Base-by-base conservation (phyloP, 1,284 basidiomycete species). In the Malassezia globosa region DNA sequence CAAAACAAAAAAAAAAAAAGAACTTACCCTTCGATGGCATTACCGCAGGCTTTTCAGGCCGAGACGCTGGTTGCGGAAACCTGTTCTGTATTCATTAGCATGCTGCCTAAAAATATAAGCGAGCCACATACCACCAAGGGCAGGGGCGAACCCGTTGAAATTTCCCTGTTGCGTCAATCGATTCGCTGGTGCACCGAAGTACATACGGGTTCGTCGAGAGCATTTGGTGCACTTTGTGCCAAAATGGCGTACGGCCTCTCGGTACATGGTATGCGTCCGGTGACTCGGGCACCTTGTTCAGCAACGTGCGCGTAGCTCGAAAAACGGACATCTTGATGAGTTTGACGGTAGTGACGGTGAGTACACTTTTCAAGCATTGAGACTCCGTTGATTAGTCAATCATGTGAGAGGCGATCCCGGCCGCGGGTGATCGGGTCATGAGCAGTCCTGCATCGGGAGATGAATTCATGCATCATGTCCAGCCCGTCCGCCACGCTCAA, bases 71-170 rank as follows among this genome's bases (percentile, higher is more conserved):
- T 49, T 81, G 84, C 26, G 89, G 90, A 70, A 81, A 84, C 63
- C 89, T 80, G 75, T 89, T 78, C 56, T 81, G 45, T 24, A 11
- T 26, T 19, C 18, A 7, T 43, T n/a, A n/a, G n/a, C n/a, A n/a
- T n/a, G n/a, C n/a, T n/a, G n/a, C n/a, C n/a, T n/a, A 19, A 43
- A 35, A 34, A n/a, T 23, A 43, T n/a, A 25, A 3, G 0, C 11
- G 23, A 8, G n/a, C 16, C 13, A 45, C 51, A n/a, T 36, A 49
- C 46, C 37, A 37, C 19, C 23, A 35, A n/a, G 21, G 52, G 77
- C 42, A 87, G 76, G 22, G 89, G 89, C n/a, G 94, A 79, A 73
- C 89, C 89, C 56, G 80, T 83, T 13, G 87, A 90, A 71, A 94
- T 92, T 69, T 85, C 82, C 31, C 52, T 55, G 34, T n/a, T 27